Percentiles rank a stretch among this genome's conserved stretches.
Conservation (phyloP, 495 filamentous ascomycete species). For the Aspergillus hancockii region DNA sequence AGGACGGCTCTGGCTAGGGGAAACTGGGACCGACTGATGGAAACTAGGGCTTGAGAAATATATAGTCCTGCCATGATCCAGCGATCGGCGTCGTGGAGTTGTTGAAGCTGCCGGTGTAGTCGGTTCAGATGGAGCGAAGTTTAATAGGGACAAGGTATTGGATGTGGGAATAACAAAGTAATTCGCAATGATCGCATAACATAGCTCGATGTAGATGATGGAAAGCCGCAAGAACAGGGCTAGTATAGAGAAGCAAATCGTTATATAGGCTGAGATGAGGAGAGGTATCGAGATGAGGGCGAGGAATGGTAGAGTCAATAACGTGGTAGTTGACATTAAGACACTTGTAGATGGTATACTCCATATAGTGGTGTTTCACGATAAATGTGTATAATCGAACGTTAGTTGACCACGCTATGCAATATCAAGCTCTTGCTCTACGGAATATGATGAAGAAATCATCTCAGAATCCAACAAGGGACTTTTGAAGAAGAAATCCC, state of each 20-base stretch:
- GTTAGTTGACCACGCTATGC: not conserved
- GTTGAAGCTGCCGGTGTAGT: conserved; percentile 25
- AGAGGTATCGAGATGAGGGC: conserved; percentile 68
- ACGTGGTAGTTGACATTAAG: conserved; percentile 48
- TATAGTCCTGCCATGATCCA: conserved; percentile 25
- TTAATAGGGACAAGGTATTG: conserved; percentile 30
- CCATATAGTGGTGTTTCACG: not conserved
- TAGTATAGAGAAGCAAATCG: conserved; percentile 64
- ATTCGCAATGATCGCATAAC: conserved; percentile 56
- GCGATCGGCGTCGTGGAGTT: conserved; percentile 27
- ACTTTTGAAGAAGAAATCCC: not conserved
- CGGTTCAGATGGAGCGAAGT: conserved; percentile 35
- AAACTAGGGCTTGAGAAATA: conserved; percentile 1
- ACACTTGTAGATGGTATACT: conserved; percentile 14
- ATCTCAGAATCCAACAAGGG: not conserved
- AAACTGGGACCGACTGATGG: conserved; percentile 17
- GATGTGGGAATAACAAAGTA: conserved; percentile 51
- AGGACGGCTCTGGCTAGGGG: conserved; percentile 17
- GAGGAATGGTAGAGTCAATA: conserved; percentile 63
- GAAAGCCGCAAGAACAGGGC: conserved; percentile 65
- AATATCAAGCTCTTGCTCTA: not conserved
- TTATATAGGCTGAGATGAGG: conserved; percentile 66
- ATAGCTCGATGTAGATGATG: conserved; percentile 71
- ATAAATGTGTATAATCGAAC: not conserved
- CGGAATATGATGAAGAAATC: not conserved